Evolutionary conservation across 2,329 filamentous ascomycete species (phyloP).

Genomic region (Didymella lethalis): DNA sequence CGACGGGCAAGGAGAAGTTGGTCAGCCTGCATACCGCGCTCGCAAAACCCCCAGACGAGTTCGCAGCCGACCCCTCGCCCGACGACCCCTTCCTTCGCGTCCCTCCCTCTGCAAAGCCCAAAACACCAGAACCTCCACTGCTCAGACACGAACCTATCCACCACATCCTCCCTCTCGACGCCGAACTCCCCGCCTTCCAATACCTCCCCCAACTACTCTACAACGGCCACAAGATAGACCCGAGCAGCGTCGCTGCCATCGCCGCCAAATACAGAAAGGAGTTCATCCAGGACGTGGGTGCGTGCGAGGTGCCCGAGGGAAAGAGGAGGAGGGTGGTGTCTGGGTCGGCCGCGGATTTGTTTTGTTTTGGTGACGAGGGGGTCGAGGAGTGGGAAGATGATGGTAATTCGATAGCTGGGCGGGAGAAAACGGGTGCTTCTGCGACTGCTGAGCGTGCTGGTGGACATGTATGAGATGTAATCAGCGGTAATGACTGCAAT

Average conservation of each 20-base stretch:
- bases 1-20: constrained; percentile 55
- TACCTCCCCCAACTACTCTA: constrained; percentile 69
- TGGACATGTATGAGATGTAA: too few species aligned
- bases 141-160: constrained; percentile 57
- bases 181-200: constrained; percentile 57
- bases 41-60: constrained; percentile 75
- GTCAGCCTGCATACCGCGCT: constrained; percentile 82
- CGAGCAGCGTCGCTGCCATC: constrained; percentile 53
- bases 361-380: constrained; percentile 63
- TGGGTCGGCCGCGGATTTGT: constrained; percentile 67
- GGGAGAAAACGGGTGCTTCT: too few species aligned
- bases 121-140: constrained; percentile 53
- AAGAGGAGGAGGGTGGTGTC: constrained; percentile 45
- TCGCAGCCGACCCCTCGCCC: constrained; percentile 22
- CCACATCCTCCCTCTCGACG: constrained; percentile 58
- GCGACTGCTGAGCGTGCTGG: too few species aligned
- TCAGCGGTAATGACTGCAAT: too few species aligned
- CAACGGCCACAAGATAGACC: constrained; percentile 62
- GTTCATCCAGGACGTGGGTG: constrained; percentile 73
- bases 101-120: constrained; percentile 38
- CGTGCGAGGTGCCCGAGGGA: constrained; percentile 60
- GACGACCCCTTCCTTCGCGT: constrained; percentile 48
- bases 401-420: too few species aligned
- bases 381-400: constrained; percentile 44
- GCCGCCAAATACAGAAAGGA: constrained; percentile 62